A percentile compares a stretch with the other conserved stretches of the same genome.
phyloP scores from a whole-genome alignment of 345 rosid genomes.

The Arabidopsis thaliana region DNA sequence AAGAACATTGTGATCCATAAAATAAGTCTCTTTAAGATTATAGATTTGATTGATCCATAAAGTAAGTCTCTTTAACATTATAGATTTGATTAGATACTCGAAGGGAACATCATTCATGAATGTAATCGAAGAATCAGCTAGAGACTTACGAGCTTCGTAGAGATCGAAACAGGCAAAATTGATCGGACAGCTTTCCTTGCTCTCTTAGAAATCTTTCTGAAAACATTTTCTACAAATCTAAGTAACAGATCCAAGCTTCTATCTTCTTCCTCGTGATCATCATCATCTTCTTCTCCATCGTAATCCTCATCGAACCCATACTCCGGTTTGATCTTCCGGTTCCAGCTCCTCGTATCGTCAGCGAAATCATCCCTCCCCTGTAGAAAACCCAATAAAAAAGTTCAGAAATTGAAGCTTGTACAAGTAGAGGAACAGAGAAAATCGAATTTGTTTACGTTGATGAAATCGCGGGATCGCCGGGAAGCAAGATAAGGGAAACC shows the following conservation, averaged over 20 bases:
- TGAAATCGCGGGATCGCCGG: slow-evolving; percentile 47
- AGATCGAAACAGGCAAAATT: slow-evolving; percentile 69
- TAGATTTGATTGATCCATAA: neutral
- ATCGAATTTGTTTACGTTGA: slow-evolving; percentile 28
- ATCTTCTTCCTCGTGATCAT: slow-evolving; percentile 73
- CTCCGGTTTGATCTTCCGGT: slow-evolving; percentile 63
- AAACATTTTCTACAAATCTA: slow-evolving; percentile 71
- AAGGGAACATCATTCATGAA: slow-evolving; percentile 26
- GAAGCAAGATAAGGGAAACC: slow-evolving; percentile 33
- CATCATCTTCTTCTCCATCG: slow-evolving; percentile 56
- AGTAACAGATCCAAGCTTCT: slow-evolving; percentile 85
- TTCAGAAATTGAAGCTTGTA: neutral
- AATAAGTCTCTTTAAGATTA: neutral
- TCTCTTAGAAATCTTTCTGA: slow-evolving; percentile 68
- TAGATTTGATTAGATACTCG: neutral
- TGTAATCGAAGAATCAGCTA: neutral
- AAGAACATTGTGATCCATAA: neutral
- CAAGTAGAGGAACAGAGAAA: neutral
- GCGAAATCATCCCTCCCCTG: slow-evolving; percentile 49
- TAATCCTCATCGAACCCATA: slow-evolving; percentile 42
- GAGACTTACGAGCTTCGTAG: slow-evolving; percentile 62
- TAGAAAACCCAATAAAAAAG: neutral
- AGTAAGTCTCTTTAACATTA: neutral
- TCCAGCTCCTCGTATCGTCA: slow-evolving; percentile 70
- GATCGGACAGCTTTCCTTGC: slow-evolving; percentile 89